Base-by-base conservation (phyloP, 2,329 filamentous ascomycete genomes). In the Paecilomyces sp. region DNA sequence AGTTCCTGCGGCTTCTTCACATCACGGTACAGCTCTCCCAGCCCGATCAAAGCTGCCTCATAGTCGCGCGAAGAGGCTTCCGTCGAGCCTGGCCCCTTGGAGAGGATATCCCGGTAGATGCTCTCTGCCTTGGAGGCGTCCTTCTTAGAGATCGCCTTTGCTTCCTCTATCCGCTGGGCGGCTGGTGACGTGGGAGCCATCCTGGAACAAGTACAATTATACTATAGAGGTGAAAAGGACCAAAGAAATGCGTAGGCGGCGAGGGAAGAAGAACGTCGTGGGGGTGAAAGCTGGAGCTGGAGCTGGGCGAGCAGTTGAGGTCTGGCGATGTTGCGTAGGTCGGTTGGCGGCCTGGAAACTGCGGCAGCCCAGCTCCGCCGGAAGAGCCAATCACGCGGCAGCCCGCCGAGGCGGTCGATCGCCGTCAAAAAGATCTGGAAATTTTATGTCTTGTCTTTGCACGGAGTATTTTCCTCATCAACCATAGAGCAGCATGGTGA, bases 11-110 rank as follows among this genome's bases (percentile, higher is more conserved):
- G 82, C 75, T 90, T 90, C 78, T 88, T 92, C 63, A 68, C 69
- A 77, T 97, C 92, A 67, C 92, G 86, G 77, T 97, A 97, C 66
- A 97, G 83, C 84, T 95, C 90, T 69, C 94, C 94, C 72, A 99
- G 80, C 65, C 88, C 90, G 71, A 97, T 85, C 74, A 99, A 78
- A 28, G 94, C 92, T 67, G 84, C 83, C 81, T 99, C 94, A 70
- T 97, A 99, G 76, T 96, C 91, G 76, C 90, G 88, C 66, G 93
- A 87, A 61, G 92, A 91, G 41, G 88, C 85, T 76, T 99, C 94
- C 61, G 87, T 94, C 61, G 89, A 86, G 57, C 90, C 90, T 24
- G 92, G 92, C 41, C 91, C 87, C 77, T 90, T 88, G 57, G 91
- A 88, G 66, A 97, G 85, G 73, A 97, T 90, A 59, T 94, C 88